Evolutionary conservation across 306 rosid species (phyloP).

Genomic region (Quercus bicolor): DNA sequence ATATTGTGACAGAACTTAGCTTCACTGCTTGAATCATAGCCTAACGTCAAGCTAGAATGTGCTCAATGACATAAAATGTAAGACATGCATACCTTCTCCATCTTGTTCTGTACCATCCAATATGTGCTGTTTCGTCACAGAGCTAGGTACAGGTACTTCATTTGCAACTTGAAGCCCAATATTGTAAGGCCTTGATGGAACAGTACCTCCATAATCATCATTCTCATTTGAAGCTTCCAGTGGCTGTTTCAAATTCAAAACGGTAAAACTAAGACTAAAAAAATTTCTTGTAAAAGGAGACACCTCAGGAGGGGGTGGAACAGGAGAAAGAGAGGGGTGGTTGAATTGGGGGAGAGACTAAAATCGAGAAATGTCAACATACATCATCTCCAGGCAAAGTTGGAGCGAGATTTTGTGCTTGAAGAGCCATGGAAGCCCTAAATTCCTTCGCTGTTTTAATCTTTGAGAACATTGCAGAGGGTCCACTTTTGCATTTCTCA

Average conservation of each 20-base stretch:
- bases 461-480: constrained; percentile 75
- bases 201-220: constrained; percentile 83
- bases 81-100: constrained; percentile 62
- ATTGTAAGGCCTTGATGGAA: constrained; percentile 66
- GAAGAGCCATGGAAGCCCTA: constrained; percentile 79
- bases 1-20: neutral
- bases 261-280: neutral
- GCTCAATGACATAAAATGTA: constrained; percentile 16
- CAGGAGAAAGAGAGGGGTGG: neutral
- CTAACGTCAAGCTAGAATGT: constrained; percentile 6
- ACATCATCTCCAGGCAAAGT: constrained; percentile 55
- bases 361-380: constrained; percentile 20
- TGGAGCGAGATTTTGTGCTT: constrained; percentile 59
- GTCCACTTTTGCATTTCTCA: constrained; percentile 82
- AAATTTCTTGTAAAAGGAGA: too few species aligned
- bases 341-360: neutral
- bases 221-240: constrained; percentile 42
- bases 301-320: neutral
- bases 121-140: constrained; percentile 42
- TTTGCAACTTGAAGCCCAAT: constrained; percentile 40
- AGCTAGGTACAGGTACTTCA: constrained; percentile 40
- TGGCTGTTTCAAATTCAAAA: constrained; percentile 46
- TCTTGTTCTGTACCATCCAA: constrained; percentile 37
- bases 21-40: constrained; percentile 1
- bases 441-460: constrained; percentile 80